These are phyloP conservation scores for Diospyros lotus DNA, from an alignment of 148 eudicot genomes.

Conservation along the genomic window DNA sequence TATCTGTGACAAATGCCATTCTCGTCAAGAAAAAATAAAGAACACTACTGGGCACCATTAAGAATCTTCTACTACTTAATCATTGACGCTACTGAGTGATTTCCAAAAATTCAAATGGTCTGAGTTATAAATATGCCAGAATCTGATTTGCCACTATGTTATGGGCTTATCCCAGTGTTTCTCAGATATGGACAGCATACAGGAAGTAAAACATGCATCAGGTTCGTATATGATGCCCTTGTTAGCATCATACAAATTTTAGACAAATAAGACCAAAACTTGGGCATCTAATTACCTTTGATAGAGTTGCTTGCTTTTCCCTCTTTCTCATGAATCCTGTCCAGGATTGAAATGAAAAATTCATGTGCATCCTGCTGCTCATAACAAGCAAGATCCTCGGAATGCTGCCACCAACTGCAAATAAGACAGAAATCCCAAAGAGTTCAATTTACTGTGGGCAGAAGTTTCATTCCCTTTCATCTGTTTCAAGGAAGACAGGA, in stretches of 20 bases:
- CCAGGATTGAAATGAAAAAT: conserved; percentile 65
- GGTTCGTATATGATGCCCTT: background rate
- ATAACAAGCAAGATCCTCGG: conserved; percentile 62
- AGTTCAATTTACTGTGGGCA: background rate
- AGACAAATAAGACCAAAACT: too few species aligned
- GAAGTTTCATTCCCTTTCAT: background rate
- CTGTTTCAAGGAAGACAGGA: background rate
- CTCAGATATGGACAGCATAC: too few species aligned
- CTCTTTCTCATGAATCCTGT: conserved; percentile 63
- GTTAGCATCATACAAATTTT: background rate
- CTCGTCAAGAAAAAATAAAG: background rate
- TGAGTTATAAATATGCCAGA: background rate
- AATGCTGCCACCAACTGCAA: conserved; percentile 78
- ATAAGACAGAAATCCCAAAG: conserved; percentile 16
- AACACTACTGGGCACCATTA: background rate
- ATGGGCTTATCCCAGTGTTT: background rate
- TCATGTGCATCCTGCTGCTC: conserved; percentile 86
- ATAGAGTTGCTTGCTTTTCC: conserved; percentile 31
- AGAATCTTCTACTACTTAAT: background rate
- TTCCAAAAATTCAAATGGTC: background rate
- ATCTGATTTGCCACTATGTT: background rate
- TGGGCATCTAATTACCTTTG: conserved; percentile 24
- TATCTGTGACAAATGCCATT: conserved; percentile 31
- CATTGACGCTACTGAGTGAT: background rate
- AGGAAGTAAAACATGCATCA: background rate